Base-by-base conservation (phyloP, 164 flowering plant species). In the Tetracentron sinense region DNA sequence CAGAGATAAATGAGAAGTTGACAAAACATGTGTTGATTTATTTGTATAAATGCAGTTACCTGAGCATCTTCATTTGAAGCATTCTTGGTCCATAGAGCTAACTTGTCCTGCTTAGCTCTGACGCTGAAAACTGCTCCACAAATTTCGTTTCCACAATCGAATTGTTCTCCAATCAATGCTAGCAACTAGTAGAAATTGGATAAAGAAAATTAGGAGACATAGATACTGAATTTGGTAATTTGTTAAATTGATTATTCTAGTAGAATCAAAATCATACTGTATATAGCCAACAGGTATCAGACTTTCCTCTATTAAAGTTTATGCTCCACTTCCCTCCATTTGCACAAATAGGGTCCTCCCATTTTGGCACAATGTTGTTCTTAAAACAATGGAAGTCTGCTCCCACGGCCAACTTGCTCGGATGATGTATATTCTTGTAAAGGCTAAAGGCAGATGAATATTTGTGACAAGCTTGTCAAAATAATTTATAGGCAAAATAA, bases 91-190 rank as follows among this genome's bases (percentile, higher is more conserved):
- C 98, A 92, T 23, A 90, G 19, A 48, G 89, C 50, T 61, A 92
- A 78, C 69, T 81, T 94, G 0, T 94, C 97, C 72, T 86, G 96
- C 79, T 74, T 85, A 20, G 4, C 30, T 68, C 97, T 69, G 28
- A 89, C 87, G 75, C 77, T 89, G 64, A 91, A 82, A 69, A 91
- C 99, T 1, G 88, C 97, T 72, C 99, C 99, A 75, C 99, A 94
- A 28, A 94, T 89, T 70, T 94, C 99, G 77, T 89, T 97, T 20
- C 97, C 99, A 76, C 83, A 67, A 64, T 89, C 96, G 73, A 94
- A 94, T 68, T 94, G 99, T 67, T 94, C 99, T 26, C 99, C 99
- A 71, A 94, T 88, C 96, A 94, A 79, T 22, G 96, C 99, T 67
- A 94, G 73, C 82, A 91, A 65, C 97, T 94, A 68, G 33, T 22